Evolutionary conservation across 495 filamentous ascomycete species (phyloP).

Genomic region (Endocarpon pusillum): DNA sequence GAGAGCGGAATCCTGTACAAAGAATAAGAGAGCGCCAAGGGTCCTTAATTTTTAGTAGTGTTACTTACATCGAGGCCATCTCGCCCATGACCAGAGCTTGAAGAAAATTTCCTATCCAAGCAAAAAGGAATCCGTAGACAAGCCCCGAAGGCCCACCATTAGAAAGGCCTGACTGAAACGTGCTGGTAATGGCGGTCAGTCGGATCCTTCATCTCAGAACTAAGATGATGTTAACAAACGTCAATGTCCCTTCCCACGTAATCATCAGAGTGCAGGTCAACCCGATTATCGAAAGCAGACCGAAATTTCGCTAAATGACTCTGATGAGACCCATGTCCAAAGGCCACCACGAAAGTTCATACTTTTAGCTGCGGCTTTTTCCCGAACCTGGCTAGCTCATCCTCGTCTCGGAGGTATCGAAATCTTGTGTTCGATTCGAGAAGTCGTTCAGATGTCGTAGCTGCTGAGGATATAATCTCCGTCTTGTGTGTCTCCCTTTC

Average conservation of each 20-base stretch:
- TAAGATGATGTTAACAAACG: conserved; percentile 13
- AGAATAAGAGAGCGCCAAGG: neutral
- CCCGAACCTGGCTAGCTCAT: no score
- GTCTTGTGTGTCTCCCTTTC: no score
- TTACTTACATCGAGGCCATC: conserved; percentile 24
- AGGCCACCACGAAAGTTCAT: no score
- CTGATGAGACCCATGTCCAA: no score
- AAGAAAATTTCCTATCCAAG: conserved; percentile 27
- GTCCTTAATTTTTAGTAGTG: neutral
- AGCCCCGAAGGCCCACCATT: conserved; percentile 40
- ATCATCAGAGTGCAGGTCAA: conserved; percentile 28
- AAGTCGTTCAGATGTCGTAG: no score
- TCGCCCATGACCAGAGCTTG: conserved; percentile 22
- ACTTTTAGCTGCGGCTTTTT: no score
- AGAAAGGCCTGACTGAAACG: no score
- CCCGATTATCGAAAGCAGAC: conserved; percentile 30
- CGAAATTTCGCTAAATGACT: conserved; percentile 37
- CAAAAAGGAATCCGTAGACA: conserved; percentile 37
- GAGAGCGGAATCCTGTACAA: conserved; percentile 27
- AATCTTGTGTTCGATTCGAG: no score
- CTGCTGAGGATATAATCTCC: no score
- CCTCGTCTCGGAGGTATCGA: no score
- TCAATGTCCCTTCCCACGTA: conserved; percentile 31
- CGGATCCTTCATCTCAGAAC: no score
- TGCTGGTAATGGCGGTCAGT: no score